A percentile compares a stretch with the other conserved stretches of the same genome.
Conservation (phyloP, 1,139 yeast genomes). For the Hansenula anomala region DNA sequence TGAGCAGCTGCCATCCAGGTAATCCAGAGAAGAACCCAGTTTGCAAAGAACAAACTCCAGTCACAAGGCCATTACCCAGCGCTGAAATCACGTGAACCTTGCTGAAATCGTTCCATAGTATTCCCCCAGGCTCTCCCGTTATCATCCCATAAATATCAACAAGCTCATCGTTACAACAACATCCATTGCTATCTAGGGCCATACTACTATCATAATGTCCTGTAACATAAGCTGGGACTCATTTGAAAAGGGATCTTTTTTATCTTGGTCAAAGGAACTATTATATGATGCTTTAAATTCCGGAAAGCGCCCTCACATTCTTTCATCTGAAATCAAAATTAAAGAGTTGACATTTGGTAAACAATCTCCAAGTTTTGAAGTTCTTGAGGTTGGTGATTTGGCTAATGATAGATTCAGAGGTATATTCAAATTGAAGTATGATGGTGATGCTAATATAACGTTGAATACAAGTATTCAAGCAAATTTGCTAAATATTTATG, state of each 20-base stretch:
- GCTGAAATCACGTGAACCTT: too few species aligned
- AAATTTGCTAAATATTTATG: conserved; percentile 70
- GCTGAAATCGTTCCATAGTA: too few species aligned
- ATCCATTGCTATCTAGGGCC: too few species aligned
- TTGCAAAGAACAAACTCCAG: too few species aligned
- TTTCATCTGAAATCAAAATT: conserved; percentile 70
- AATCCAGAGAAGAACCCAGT: too few species aligned
- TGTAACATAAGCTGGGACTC: conserved; percentile 78
- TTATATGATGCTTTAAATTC: conserved; percentile 76
- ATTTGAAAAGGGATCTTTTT: conserved; percentile 64
- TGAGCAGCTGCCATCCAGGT: too few species aligned
- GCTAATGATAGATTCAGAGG: conserved; percentile 81
- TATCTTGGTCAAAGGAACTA: conserved; percentile 62
- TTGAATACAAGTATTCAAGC: conserved; percentile 83
- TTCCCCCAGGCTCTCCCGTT: too few species aligned
- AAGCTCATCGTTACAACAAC: too few species aligned
- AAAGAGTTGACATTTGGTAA: conserved; percentile 76
- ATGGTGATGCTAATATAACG: conserved; percentile 78
- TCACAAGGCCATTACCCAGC: too few species aligned
- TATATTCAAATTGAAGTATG: conserved; percentile 74
- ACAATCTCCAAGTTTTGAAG: conserved; percentile 73
- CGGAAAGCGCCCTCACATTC: conserved; percentile 68
- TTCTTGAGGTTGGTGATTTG: conserved; percentile 80
- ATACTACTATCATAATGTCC: conserved; percentile 67
- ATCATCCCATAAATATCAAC: too few species aligned